Evolutionary conservation across 805 yeast species (phyloP).

Genomic region (Candida peoriensis): DNA sequence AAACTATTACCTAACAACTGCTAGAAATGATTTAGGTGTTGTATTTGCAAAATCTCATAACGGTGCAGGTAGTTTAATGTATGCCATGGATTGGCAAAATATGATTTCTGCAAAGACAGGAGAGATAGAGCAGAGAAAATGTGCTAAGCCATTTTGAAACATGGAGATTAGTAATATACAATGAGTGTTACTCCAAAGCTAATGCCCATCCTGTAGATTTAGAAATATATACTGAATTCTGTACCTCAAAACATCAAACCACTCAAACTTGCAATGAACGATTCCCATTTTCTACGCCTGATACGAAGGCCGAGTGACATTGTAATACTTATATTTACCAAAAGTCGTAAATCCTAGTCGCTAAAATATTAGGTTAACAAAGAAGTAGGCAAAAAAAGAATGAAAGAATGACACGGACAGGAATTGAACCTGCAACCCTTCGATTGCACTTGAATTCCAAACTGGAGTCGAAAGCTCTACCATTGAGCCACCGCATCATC

Average conservation of each 20-base stretch:
- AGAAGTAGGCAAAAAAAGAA: constrained; percentile 19
- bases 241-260: too few species aligned
- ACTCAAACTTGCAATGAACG: too few species aligned
- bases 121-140: constrained; percentile 70
- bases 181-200: too few species aligned
- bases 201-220: too few species aligned
- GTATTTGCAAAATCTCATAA: constrained; percentile 70
- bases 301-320: too few species aligned
- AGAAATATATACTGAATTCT: too few species aligned
- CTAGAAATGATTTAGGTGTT: constrained; percentile 89
- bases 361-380: too few species aligned
- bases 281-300: background rate
- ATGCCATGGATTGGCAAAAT: constrained; percentile 92
- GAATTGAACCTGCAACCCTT: constrained; percentile 86
- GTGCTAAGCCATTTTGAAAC: constrained; percentile 79
- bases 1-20: constrained; percentile 84
- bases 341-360: too few species aligned
- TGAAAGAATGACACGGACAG: constrained; percentile 65
- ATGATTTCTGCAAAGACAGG: constrained; percentile 83
- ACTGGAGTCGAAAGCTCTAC: constrained; percentile 76
- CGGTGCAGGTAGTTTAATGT: constrained; percentile 73
- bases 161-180: background rate
- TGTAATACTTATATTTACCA: too few species aligned
- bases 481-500: constrained; percentile 72
- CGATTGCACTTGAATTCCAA: constrained; percentile 45